Percentiles rank a stretch among this genome's conserved stretches.
Conservation (phyloP, 495 filamentous ascomycete species). For the Lasiosphaeriaceae sp. region DNA sequence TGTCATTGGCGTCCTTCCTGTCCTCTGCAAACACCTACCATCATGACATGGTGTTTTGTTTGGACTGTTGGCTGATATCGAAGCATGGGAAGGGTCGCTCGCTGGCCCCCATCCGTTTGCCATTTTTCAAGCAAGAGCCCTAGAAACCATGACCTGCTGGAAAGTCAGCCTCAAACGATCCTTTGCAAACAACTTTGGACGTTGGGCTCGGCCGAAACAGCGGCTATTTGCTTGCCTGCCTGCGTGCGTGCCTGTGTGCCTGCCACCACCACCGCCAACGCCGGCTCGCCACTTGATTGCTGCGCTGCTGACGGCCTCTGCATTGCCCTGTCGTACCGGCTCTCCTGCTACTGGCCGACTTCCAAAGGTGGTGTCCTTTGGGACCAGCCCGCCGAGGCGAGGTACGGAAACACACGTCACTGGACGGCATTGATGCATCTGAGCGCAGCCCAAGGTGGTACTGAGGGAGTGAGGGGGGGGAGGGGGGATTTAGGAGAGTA, state of each 20-base stretch:
- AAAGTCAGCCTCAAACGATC: neutral
- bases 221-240: no score
- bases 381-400: constrained; percentile 7
- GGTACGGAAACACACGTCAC: constrained; percentile 6
- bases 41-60: no score
- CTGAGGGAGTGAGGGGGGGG: neutral
- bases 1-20: no score
- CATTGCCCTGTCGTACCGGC: neutral
- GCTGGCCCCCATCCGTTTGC: neutral
- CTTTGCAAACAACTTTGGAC: neutral
- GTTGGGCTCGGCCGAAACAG: neutral
- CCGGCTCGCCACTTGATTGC: no score
- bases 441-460: neutral
- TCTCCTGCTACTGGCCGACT: neutral
- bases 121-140: no score
- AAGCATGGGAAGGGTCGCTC: no score
- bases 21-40: no score
- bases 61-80: no score
- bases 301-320: no score
- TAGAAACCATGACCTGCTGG: neutral
- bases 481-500: neutral
- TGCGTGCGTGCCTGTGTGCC: no score
- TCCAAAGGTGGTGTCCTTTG: neutral
- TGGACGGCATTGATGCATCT: constrained; percentile 3
- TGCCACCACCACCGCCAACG: no score